Percentiles rank a stretch among this genome's conserved stretches.
Conservation (phyloP, 2,329 filamentous ascomycete genomes). For the Fusarium denticulatum region DNA sequence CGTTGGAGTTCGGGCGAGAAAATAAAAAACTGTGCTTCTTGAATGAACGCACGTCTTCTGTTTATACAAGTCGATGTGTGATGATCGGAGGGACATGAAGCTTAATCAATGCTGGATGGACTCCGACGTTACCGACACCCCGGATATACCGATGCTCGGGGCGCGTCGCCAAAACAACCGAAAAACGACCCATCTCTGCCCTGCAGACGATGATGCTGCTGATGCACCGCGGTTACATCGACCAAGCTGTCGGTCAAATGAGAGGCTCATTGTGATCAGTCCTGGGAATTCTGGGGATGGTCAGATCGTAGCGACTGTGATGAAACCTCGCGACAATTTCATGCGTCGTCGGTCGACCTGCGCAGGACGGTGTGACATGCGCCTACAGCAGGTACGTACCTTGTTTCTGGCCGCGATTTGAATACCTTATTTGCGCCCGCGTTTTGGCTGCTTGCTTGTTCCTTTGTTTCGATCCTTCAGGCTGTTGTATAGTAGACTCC, state of each 20-base stretch:
- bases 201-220: background rate
- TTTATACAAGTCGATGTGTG: background rate
- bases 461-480: constrained; percentile 13
- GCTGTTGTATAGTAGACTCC: background rate
- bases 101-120: background rate
- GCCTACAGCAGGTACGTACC: constrained; percentile 22
- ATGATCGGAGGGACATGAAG: background rate
- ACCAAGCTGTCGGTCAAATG: background rate
- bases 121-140: constrained; percentile 29
- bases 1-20: background rate
- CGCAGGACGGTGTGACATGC: constrained; percentile 10
- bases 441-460: constrained; percentile 3
- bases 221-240: constrained; percentile 16
- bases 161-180: background rate
- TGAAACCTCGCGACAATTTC: constrained; percentile 27
- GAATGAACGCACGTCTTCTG: background rate
- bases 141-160: constrained; percentile 28
- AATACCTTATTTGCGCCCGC: constrained; percentile 17
- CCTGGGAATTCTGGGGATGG: background rate
- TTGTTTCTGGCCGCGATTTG: background rate
- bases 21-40: background rate
- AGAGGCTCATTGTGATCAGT: background rate
- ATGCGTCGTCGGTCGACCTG: constrained; percentile 9
- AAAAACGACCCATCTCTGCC: background rate
- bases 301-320: constrained; percentile 3